phyloP scores from a whole-genome alignment of 331 rosid species.

The Erythrophleum ivorense region DNA sequence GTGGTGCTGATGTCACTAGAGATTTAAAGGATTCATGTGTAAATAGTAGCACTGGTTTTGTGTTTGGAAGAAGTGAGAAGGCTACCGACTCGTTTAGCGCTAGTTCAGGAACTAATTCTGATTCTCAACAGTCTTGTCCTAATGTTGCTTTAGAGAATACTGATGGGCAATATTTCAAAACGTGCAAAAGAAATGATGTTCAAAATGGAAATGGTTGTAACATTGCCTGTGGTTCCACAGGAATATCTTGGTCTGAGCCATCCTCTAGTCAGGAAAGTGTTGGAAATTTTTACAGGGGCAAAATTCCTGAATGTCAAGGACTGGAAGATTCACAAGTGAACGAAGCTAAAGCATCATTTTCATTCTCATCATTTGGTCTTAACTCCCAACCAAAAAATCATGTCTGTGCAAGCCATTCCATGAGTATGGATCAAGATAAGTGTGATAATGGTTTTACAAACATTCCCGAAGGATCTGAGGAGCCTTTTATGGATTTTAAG shows the following conservation, averaged over 20 bases:
- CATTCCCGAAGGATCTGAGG: conserved; percentile 49
- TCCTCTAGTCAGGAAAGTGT: conserved; percentile 44
- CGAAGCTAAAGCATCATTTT: conserved; percentile 47
- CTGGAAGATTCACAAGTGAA: conserved; percentile 45
- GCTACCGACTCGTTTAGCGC: conserved; percentile 34
- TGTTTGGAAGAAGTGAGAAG: conserved; percentile 44
- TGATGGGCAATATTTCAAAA: conserved; percentile 42
- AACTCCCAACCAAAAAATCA: conserved; percentile 39
- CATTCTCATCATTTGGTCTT: conserved; percentile 49
- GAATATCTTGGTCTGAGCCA: conserved; percentile 46
- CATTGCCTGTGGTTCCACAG: conserved; percentile 37
- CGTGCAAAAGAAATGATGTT: conserved; percentile 29
- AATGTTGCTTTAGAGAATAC: conserved; percentile 38
- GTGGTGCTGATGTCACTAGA: conserved; percentile 30
- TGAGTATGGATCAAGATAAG: conserved; percentile 38
- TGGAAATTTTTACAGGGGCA: conserved; percentile 39
- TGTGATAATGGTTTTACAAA: conserved; percentile 36
- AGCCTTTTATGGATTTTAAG: conserved; percentile 53
- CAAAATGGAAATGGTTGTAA: conserved; percentile 47
- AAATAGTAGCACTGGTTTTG: conserved; percentile 43
- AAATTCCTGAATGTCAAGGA: conserved; percentile 45
- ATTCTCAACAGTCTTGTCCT: conserved; percentile 35
- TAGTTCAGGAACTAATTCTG: conserved; percentile 41
- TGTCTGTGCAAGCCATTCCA: conserved; percentile 43
- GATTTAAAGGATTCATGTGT: conserved; percentile 36